phyloP scores from a whole-genome alignment of 768 basidiomycete species.

The Phlebiopsis flavidoalba region DNA sequence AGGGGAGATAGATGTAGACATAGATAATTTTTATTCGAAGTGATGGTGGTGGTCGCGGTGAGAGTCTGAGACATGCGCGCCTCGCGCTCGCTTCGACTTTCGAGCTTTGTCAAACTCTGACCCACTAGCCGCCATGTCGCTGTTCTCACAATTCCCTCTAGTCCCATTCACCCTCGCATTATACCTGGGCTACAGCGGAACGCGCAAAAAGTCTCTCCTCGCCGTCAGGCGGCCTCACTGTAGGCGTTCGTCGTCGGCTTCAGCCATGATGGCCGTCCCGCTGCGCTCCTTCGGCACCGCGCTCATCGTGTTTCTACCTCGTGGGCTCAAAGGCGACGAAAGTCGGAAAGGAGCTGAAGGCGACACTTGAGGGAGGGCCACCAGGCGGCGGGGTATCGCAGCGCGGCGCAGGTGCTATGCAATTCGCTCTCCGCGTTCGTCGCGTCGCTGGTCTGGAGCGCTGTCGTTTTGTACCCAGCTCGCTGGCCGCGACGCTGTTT shows the following conservation, averaged over 20 bases:
- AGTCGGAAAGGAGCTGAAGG: conserved; percentile 74
- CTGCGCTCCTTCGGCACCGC: conserved; percentile 59
- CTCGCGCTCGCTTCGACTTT: no score
- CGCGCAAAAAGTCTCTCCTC: conserved; percentile 60
- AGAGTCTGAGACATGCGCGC: neutral
- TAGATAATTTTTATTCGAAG: neutral
- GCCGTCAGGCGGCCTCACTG: no score
- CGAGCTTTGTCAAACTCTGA: neutral
- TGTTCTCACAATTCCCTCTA: neutral
- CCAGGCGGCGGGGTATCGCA: conserved; percentile 68
- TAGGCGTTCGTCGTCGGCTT: conserved; percentile 38
- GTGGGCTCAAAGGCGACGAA: conserved; percentile 82
- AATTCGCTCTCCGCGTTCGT: conserved; percentile 66
- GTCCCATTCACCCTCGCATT: conserved; percentile 37
- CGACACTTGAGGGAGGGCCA: conserved; percentile 74
- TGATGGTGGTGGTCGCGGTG: neutral
- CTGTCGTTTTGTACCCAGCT: conserved; percentile 43
- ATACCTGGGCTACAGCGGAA: conserved; percentile 62
- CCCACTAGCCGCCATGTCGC: neutral
- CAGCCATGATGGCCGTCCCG: conserved; percentile 71
- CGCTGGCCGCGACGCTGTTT: conserved; percentile 19
- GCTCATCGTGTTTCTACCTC: conserved; percentile 75
- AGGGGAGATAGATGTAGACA: conserved; percentile 8
- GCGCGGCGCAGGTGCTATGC: conserved; percentile 76
- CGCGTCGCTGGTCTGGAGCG: conserved; percentile 61